Conservation (phyloP, 2,329 filamentous ascomycete species). For the Calonectria hongkongensis region DNA sequence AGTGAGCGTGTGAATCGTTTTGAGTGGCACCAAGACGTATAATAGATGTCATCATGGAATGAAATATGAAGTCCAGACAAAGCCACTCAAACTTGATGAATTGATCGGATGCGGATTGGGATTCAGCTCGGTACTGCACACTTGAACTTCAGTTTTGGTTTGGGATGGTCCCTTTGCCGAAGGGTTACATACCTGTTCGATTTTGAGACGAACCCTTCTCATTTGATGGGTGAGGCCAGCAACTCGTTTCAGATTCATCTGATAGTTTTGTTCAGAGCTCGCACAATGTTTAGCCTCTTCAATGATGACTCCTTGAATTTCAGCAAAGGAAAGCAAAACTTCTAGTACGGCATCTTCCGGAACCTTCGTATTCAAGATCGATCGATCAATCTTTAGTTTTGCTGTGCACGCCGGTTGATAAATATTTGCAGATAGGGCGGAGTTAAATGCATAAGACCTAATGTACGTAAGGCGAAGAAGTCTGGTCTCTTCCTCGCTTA, state of each 20-base stretch:
- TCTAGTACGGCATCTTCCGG: slow-evolving; percentile 15
- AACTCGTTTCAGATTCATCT: slow-evolving; percentile 14
- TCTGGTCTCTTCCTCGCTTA: not conserved
- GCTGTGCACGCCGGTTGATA: slow-evolving; percentile 19
- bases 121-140: slow-evolving; percentile 9
- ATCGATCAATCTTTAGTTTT: slow-evolving; percentile 15
- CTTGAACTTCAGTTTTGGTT: not conserved
- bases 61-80: slow-evolving; percentile 16
- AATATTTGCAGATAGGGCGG: slow-evolving; percentile 13
- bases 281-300: slow-evolving; percentile 16
- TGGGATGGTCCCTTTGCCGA: not conserved
- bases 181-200: slow-evolving; percentile 7
- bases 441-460: slow-evolving; percentile 15
- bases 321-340: not conserved
- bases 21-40: slow-evolving; percentile 7
- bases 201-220: slow-evolving; percentile 20
- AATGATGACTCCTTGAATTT: slow-evolving; percentile 17
- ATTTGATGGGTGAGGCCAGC: slow-evolving; percentile 11
- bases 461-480: slow-evolving; percentile 13
- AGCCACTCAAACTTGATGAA: slow-evolving; percentile 26
- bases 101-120: not conserved
- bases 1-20: slow-evolving; percentile 21
- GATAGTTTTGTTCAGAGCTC: not conserved
- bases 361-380: not conserved
- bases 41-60: slow-evolving; percentile 26